Percentiles rank a stretch among this genome's conserved stretches.
phyloP scores from a whole-genome alignment of 2,329 filamentous ascomycete genomes.

The Harringtonia lauricola region DNA sequence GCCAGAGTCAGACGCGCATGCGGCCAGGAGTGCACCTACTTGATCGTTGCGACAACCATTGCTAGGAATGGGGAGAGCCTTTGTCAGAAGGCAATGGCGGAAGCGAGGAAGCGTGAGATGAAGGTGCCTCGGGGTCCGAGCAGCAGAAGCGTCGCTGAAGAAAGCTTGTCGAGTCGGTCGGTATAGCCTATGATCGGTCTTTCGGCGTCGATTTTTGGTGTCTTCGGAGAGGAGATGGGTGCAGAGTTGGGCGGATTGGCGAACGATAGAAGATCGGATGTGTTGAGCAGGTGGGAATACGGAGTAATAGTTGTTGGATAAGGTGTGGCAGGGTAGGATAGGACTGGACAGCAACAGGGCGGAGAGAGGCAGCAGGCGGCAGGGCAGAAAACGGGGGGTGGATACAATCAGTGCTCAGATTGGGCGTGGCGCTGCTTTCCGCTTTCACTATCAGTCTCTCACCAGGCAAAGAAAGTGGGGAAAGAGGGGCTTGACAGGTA shows the following conservation, averaged over 20 bases:
- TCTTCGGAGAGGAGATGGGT: too few species aligned
- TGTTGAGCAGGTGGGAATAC: not conserved
- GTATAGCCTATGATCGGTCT: not conserved
- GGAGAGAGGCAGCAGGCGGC: not conserved
- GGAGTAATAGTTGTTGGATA: slow-evolving; percentile 1
- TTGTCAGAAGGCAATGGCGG: not conserved
- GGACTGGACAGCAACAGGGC: not conserved
- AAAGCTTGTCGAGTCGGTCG: not conserved
- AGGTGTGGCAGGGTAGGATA: slow-evolving; percentile 4
- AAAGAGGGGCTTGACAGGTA: slow-evolving; percentile 1
- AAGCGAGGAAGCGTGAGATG: not conserved
- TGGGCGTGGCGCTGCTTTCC: not conserved
- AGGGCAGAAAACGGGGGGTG: slow-evolving; percentile 1
- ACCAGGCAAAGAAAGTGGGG: slow-evolving; percentile 3
- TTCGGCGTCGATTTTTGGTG: not conserved
- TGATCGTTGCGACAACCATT: slow-evolving; percentile 55
- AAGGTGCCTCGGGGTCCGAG: not conserved
- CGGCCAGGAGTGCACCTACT: slow-evolving; percentile 32
- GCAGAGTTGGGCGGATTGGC: not conserved
- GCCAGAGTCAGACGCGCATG: slow-evolving; percentile 6
- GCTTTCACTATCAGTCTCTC: not conserved
- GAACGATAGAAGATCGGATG: not conserved
- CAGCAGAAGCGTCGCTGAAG: not conserved
- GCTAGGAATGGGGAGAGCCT: slow-evolving; percentile 24
- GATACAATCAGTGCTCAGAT: slow-evolving; percentile 1